Evolutionary conservation across 2,329 filamentous ascomycete genomes (phyloP).

Genomic region (Knufia petricola): DNA sequence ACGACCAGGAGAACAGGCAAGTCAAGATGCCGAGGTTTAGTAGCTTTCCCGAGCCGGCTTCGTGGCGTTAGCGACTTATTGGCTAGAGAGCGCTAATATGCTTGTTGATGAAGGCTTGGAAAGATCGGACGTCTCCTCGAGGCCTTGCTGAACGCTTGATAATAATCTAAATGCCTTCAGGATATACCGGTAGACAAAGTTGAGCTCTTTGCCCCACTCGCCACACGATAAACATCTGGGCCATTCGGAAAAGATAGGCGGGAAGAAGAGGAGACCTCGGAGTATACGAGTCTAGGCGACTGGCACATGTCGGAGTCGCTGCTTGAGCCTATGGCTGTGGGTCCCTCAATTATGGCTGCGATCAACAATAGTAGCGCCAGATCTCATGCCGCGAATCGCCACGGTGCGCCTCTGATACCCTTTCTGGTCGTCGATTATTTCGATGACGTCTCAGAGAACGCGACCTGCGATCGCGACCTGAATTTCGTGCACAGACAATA

Average conservation of each 20-base stretch:
- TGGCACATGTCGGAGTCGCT: constrained; percentile 4
- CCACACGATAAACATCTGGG: not conserved
- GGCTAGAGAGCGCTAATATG: not conserved
- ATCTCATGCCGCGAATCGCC: too few species aligned
- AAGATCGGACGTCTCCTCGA: too few species aligned
- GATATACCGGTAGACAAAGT: too few species aligned
- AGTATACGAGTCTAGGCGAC: not conserved
- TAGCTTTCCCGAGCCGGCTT: not conserved
- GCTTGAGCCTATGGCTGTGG: not conserved
- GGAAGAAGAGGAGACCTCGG: not conserved
- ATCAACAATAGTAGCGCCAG: not conserved
- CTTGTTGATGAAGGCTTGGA: too few species aligned
- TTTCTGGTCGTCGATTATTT: too few species aligned
- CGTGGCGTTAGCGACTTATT: not conserved
- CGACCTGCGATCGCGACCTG: constrained; percentile 1
- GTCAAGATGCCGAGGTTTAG: not conserved
- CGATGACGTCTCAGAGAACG: not conserved
- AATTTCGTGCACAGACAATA: not conserved
- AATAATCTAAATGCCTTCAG: too few species aligned
- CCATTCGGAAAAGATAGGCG: constrained; percentile 5
- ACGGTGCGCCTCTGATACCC: too few species aligned
- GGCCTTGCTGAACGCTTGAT: too few species aligned
- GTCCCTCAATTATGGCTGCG: not conserved
- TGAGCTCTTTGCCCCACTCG: not conserved
- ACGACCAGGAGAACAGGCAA: not conserved